Percentiles rank a stretch among this genome's conserved stretches.
Conservation (phyloP, 352 stramenopile species). For the Phytopythium helicoides region DNA sequence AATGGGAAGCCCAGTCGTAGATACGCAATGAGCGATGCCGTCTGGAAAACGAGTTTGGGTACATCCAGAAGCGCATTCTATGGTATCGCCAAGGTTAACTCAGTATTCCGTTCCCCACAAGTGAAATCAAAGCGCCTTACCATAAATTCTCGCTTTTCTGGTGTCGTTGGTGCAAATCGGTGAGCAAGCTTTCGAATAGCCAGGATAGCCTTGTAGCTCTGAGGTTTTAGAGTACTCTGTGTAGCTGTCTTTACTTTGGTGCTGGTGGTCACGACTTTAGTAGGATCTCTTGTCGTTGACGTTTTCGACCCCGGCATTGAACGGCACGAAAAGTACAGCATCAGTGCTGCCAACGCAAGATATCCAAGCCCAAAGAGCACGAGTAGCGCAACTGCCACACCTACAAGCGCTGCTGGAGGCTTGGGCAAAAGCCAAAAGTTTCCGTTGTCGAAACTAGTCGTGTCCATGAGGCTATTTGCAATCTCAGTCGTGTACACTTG, state of each 20-base stretch:
- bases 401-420: constrained; percentile 14
- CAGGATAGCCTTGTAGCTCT: background rate
- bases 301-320: too few relatives aligned
- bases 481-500: constrained; percentile 32
- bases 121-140: constrained; percentile 7
- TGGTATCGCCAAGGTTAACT: too few relatives aligned
- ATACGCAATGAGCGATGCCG: constrained; percentile 38
- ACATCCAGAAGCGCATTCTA: constrained; percentile 41
- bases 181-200: background rate
- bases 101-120: too few relatives aligned
- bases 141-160: constrained; percentile 5
- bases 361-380: constrained; percentile 32
- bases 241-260: background rate
- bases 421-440: constrained; percentile 45
- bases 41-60: constrained; percentile 51
- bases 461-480: constrained; percentile 41
- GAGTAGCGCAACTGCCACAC: constrained; percentile 22
- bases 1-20: constrained; percentile 41
- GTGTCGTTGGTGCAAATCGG: background rate
- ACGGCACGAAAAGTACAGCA: constrained; percentile 19
- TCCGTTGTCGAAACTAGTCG: constrained; percentile 33
- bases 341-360: constrained; percentile 22
- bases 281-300: background rate
- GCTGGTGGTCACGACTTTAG: background rate
- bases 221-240: background rate